These are phyloP conservation scores for Phytophthora lateralis DNA, from an alignment of 352 stramenopile genomes.

Conservation along the genomic window DNA sequence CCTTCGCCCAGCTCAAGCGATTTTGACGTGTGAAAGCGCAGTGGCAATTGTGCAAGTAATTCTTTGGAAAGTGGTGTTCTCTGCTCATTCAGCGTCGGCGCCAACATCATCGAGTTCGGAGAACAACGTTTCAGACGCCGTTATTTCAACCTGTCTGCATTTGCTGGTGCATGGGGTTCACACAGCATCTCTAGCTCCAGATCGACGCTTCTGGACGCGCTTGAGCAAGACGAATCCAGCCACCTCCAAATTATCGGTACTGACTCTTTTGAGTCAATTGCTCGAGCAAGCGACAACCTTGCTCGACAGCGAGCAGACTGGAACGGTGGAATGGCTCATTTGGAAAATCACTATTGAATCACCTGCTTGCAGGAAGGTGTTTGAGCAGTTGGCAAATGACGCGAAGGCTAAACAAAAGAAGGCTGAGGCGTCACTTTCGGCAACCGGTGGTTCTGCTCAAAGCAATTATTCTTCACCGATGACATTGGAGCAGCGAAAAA, in stretches of 20 bases:
- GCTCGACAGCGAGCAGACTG: slow-evolving; percentile 77
- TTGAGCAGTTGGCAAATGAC: slow-evolving; percentile 42
- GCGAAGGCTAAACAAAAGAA: slow-evolving; percentile 36
- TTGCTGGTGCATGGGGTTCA: slow-evolving; percentile 83
- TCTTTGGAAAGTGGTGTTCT: slow-evolving; percentile 62
- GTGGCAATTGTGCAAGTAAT: slow-evolving; percentile 68
- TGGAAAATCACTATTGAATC: slow-evolving; percentile 62
- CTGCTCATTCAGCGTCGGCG: slow-evolving; percentile 7
- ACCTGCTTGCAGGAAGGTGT: slow-evolving; percentile 39
- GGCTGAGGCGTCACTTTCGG: slow-evolving; percentile 8
- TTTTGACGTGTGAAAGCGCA: slow-evolving; percentile 76
- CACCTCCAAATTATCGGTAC: slow-evolving; percentile 51
- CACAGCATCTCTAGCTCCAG: slow-evolving; percentile 39
- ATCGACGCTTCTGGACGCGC: slow-evolving; percentile 53
- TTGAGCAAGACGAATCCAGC: slow-evolving; percentile 42
- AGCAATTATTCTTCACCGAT: slow-evolving; percentile 25
- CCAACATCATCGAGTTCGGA: slow-evolving; percentile 17
- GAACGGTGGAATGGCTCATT: slow-evolving; percentile 79
- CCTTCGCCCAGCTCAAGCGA: slow-evolving; percentile 55
- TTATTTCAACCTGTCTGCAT: slow-evolving; percentile 84
- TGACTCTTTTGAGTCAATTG: slow-evolving; percentile 63
- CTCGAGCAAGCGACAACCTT: slow-evolving; percentile 45
- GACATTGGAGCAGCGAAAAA: slow-evolving; percentile 79
- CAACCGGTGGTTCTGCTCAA: slow-evolving; percentile 2
- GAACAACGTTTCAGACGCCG: slow-evolving; percentile 72